phyloP scores from a whole-genome alignment of 345 rosid species.

The Conringia planisiliqua region DNA sequence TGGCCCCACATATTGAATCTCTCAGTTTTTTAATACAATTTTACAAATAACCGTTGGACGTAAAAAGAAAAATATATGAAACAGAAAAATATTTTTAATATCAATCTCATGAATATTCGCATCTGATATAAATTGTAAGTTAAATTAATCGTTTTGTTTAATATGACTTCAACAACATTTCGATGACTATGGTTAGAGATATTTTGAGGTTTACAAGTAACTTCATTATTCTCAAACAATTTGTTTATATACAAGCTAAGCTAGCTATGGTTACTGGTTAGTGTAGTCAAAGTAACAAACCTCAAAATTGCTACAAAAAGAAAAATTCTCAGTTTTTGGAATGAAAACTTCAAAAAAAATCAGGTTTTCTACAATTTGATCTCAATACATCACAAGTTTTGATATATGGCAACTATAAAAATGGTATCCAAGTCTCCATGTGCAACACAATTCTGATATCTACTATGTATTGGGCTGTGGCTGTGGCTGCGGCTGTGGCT shows the following conservation, averaged over 20 bases:
- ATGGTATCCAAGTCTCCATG: not conserved
- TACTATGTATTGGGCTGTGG: conserved; percentile 15
- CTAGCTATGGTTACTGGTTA: not conserved
- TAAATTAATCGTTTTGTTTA: not conserved
- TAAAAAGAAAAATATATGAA: not conserved
- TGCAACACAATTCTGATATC: not conserved
- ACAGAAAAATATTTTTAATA: not conserved
- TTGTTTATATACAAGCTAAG: not conserved
- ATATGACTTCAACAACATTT: not conserved
- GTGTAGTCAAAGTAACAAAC: not conserved
- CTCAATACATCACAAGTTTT: not conserved
- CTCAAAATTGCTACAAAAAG: not conserved
- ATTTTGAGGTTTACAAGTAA: not conserved
- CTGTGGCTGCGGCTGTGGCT: not conserved
- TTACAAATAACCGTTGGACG: conserved; percentile 8
- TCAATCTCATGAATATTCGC: not conserved
- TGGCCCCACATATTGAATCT: conserved; percentile 5
- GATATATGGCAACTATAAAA: not conserved
- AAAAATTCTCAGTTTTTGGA: not conserved
- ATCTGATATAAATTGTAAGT: not conserved
- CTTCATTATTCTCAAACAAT: not conserved
- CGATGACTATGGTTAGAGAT: not conserved
- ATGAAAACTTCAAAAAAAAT: not conserved
- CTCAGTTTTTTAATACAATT: not conserved
- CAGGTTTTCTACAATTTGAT: not conserved